These are phyloP conservation scores for Kondoa malvinella DNA, from an alignment of 768 basidiomycete species.

Conservation along the genomic window DNA sequence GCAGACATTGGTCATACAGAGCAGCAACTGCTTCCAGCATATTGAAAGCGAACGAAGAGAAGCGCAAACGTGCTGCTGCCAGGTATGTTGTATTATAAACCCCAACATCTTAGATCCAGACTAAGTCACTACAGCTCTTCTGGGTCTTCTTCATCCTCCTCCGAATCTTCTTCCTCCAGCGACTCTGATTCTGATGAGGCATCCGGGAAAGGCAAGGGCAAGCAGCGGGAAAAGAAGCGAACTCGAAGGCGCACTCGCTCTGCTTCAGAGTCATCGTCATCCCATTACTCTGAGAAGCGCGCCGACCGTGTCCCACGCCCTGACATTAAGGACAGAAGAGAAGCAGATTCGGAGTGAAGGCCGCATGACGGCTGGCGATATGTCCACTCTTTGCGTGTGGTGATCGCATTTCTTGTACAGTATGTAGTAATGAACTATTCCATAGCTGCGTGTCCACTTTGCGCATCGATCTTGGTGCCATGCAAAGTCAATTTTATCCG, in stretches of 20 bases:
- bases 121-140: background rate
- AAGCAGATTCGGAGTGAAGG: background rate
- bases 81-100: background rate
- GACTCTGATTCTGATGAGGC: background rate
- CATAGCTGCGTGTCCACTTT: too few relatives aligned
- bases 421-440: too few relatives aligned
- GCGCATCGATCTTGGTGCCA: too few relatives aligned
- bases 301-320: background rate
- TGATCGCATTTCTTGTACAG: too few relatives aligned
- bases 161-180: background rate
- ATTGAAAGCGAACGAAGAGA: background rate
- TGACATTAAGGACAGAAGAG: background rate
- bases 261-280: background rate
- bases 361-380: too few relatives aligned
- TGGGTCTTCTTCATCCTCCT: background rate
- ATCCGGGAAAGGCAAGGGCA: background rate
- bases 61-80: background rate
- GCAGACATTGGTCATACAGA: too few relatives aligned
- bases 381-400: too few relatives aligned
- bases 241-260: background rate
- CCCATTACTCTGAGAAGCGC: background rate
- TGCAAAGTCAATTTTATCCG: too few relatives aligned
- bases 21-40: background rate
- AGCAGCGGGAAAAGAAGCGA: background rate
- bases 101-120: background rate